Percentiles rank a stretch among this genome's conserved stretches.
phyloP scores from a whole-genome alignment of 352 stramenopile genomes.

The Phytophthora citricola region DNA sequence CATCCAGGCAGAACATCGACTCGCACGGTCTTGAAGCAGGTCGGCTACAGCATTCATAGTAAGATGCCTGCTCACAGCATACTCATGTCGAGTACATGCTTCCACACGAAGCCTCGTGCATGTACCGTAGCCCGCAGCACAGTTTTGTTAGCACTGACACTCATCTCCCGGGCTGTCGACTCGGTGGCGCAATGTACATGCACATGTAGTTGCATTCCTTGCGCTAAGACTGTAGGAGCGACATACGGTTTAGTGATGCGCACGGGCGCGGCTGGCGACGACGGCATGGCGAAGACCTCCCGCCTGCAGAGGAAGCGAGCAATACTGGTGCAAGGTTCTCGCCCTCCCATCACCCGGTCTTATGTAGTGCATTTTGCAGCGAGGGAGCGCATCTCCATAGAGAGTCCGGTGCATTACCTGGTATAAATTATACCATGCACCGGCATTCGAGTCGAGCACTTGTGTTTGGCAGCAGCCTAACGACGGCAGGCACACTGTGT shows the following conservation, averaged over 20 bases:
- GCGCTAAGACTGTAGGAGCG: background rate
- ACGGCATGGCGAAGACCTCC: background rate
- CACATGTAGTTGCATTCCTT: background rate
- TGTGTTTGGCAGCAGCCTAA: too few relatives aligned
- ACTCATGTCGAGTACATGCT: background rate
- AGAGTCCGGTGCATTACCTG: slow-evolving; percentile 15
- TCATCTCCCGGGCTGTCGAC: too few relatives aligned
- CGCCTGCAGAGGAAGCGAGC: slow-evolving; percentile 2
- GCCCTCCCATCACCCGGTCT: slow-evolving; percentile 16
- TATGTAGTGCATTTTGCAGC: background rate
- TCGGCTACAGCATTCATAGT: too few relatives aligned
- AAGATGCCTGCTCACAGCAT: background rate
- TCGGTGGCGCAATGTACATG: background rate
- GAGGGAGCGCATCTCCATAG: slow-evolving; percentile 12
- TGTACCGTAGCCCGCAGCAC: background rate
- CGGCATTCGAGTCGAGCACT: too few relatives aligned
- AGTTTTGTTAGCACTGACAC: too few relatives aligned
- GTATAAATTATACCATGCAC: too few relatives aligned
- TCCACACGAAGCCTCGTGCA: background rate
- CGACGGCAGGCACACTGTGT: too few relatives aligned
- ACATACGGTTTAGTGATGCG: slow-evolving; percentile 17
- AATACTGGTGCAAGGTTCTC: slow-evolving; percentile 15
- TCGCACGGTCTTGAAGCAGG: background rate
- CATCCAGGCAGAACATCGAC: slow-evolving; percentile 1
- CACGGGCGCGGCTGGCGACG: slow-evolving; percentile 6